Evolutionary conservation across 495 filamentous ascomycete genomes (phyloP), one percentile per base, ranked within the genome.

Genomic region (Friedmanniomyces simplex): DNA sequence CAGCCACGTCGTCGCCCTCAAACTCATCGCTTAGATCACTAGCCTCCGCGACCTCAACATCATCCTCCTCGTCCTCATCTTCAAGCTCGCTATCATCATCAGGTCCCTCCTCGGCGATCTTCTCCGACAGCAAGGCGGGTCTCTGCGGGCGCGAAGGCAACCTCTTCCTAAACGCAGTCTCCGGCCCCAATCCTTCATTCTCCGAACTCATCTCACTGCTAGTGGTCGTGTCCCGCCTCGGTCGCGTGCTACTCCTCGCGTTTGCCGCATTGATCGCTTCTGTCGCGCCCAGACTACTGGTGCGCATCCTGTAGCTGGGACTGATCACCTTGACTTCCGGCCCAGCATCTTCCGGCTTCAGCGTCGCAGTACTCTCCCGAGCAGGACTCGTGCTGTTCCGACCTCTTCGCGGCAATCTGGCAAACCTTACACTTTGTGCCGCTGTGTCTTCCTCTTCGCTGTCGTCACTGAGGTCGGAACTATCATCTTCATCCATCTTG

Each of bases 391-490:
- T 71, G 34, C 87, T 91, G 45, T 88, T 84, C 52, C 94, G 82
- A 55, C 77, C 85, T 20, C 91, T 80, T n/a, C 95, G 75, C 1
- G 93, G 91, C 85, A 96, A 87, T 69, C 96, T 96, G 30, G 84
- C 78, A 64, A 98, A 98, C 67, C 89, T 90, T 68, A 98, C 95
- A 65, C 93, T 87, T 63, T 94, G 86, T 18, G 75, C 74, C 43
- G 78, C 72, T 46, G 82, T 49, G 39, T 25, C 51, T 72, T 76
- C 41, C 73, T 95, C 89, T 11, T 98, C 93, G 63, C 89, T 96
- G 52, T 97, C 91, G 62, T 96, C 93, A 65, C 89, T 96, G 58
- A 96, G 71, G 68, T 97, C 93, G 67, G 89, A 95, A 68, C 93
- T 97, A 68, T 97, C 94, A 28, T 96, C 94, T 45, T 97, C 93